Evolutionary conservation across 2,329 filamentous ascomycete genomes (phyloP), one percentile per base, ranked within the genome.

Genomic region (Xylaria sp.): DNA sequence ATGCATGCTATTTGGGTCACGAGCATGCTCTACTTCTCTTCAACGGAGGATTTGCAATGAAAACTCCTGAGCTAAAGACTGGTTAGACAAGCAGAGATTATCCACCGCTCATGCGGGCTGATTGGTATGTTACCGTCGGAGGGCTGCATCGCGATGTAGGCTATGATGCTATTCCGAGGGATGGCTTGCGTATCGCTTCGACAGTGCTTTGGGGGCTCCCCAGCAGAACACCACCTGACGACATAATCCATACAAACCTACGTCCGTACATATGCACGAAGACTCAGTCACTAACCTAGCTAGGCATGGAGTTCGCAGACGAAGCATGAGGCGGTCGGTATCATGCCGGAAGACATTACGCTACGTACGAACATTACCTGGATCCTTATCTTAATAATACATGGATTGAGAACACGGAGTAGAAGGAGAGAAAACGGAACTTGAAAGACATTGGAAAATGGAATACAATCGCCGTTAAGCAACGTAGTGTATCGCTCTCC

Each of bases 131-230:
- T 29, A 33, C 20, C 6, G 2, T 10, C 27, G 6, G 15, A 17
- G 27, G 20, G 20, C 29, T 20, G 15, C 27, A 15, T 27, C 15
- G 17, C 15, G 17, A 31, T 3, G 17, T 27, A 50, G 27, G 47
- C 47, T 53, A n/a, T 13, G 2, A 20, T 20, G 45, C 22, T 22
- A 44, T 33, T n/a, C 15, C 13, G 22, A 36, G 42, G 58, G 49
- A 25, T 54, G 38, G 38, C 27, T 20, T 39, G 58, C 27, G n/a
- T 61, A 53, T 51, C 42, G 6, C 38, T n/a, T n/a, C 4, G 29
- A n/a, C n/a, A n/a, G n/a, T n/a, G n/a, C n/a, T n/a, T n/a, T n/a
- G n/a, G 42, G n/a, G 20, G 10, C 42, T 20, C 20, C 31, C 2
- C 17, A 22, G 17, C 25, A 33, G 22, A 10, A 53, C 11, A 22